Percentiles rank a stretch among this genome's conserved stretches.
phyloP scores from a whole-genome alignment of 306 rosid species.

The Trifolium fragiferum region DNA sequence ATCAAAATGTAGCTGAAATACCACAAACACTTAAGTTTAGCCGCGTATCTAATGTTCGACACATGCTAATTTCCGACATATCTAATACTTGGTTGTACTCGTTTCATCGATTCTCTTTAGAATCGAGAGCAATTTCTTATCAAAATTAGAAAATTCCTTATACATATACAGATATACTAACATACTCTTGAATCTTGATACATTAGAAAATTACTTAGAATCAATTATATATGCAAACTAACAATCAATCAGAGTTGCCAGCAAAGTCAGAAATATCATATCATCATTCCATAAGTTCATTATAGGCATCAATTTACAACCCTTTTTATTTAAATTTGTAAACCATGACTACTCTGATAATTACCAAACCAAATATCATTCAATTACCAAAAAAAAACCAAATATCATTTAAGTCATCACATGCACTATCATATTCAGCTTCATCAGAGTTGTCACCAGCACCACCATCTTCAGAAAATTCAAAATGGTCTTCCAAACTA shows the following conservation, averaged over 20 bases:
- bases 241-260: slow-evolving; percentile 1
- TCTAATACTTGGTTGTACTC: no score
- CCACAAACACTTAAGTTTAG: no score
- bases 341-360: neutral
- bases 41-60: no score
- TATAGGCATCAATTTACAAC: neutral
- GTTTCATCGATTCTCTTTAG: no score
- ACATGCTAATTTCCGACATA: no score
- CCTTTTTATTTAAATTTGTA: neutral
- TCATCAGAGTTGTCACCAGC: slow-evolving; percentile 22
- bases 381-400: neutral
- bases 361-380: neutral
- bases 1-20: no score
- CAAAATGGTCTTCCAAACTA: neutral
- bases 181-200: no score
- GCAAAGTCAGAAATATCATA: neutral
- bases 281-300: neutral
- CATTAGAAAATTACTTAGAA: no score
- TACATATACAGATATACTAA: no score
- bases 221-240: neutral
- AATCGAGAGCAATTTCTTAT: no score
- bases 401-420: neutral
- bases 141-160: no score
- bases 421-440: slow-evolving; percentile 31
- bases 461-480: neutral